Evolutionary conservation across 2,329 filamentous ascomycete species (phyloP).

Genomic region (Aspergillus arachidicola): DNA sequence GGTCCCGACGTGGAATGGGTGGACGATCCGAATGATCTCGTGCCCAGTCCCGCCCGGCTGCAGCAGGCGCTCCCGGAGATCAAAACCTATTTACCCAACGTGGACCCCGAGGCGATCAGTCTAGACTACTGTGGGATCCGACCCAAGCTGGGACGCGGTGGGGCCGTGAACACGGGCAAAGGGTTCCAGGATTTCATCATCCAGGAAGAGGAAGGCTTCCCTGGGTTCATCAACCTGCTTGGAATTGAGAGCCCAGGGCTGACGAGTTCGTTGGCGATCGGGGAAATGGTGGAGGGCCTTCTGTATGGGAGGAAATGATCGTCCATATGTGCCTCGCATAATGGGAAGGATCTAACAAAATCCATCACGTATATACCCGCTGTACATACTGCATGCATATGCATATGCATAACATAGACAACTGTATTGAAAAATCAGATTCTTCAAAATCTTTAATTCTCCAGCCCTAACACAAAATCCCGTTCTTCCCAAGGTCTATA

Average conservation of each 20-base stretch:
- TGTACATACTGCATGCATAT: not conserved
- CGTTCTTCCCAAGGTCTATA: too few relatives aligned
- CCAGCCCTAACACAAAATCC: too few relatives aligned
- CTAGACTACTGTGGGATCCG: slow-evolving; percentile 91
- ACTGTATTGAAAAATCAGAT: too few relatives aligned
- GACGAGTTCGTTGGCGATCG: slow-evolving; percentile 85
- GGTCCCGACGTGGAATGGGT: slow-evolving; percentile 97
- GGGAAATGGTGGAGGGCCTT: slow-evolving; percentile 68
- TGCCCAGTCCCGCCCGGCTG: slow-evolving; percentile 66
- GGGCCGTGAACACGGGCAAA: slow-evolving; percentile 57
- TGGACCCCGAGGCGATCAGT: slow-evolving; percentile 67
- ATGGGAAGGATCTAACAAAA: not conserved
- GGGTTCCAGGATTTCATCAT: slow-evolving; percentile 87
- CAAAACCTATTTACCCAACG: slow-evolving; percentile 71
- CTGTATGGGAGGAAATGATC: slow-evolving; percentile 46
- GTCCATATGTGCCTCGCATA: too few relatives aligned
- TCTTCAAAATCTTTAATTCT: too few relatives aligned
- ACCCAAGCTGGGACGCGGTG: slow-evolving; percentile 73
- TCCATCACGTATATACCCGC: not conserved
- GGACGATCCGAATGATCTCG: slow-evolving; percentile 68
- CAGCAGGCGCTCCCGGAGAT: slow-evolving; percentile 73
- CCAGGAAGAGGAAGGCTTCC: slow-evolving; percentile 71
- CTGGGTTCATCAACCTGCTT: slow-evolving; percentile 84
- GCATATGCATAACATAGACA: not conserved
- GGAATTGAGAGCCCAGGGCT: slow-evolving; percentile 93